Evolutionary conservation across 2,329 filamentous ascomycete genomes (phyloP), one percentile per base, ranked within the genome.

Genomic region (Colletotrichum orchidophilum): DNA sequence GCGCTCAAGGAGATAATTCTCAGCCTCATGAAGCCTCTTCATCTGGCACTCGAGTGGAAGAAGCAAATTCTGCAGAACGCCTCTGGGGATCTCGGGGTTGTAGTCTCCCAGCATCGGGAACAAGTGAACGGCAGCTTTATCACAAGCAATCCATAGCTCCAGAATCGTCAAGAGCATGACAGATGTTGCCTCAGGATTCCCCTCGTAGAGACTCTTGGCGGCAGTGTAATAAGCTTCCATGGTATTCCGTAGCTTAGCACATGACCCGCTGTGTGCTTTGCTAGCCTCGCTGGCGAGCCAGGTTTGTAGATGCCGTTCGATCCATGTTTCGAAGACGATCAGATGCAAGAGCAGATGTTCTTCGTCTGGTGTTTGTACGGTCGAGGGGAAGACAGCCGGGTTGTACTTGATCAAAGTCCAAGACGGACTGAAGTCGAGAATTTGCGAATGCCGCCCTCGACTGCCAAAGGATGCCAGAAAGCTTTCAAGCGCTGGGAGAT

Each of bases 81-180:
- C 55, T 0, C 62, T 13, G 0, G 82, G 81, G 1, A 91, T 76
- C 3, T 83, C 83, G 0, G 85, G 81, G 9, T 82, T 75, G 72
- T 89, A 92, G 0, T 87, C 76, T 0, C 6, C 8, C 0, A 92
- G 74, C 5, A 88, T 71, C 0, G 82, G 79, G 21, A 82, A 79
- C 0, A 78, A 67, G 1, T 69, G 15, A 1, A 81, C 78, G 0
- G 85, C 85, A 2, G 81, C 80, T 62, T 80, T 85, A 70, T 92
- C 90, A 42, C 85, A 84, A 0, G 86, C 87, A 8, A 88, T 76
- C 90, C 90, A 92, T 0, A 92, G 76, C 65, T 91, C 88, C 3
- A 90, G 74, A 0, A 87, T 74, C 0, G 85, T 88, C 0, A 92
- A 81, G 2, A 90, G 69, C 86, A 91, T 90, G 5, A 84, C 71